phyloP scores from a whole-genome alignment of 1,139 yeast genomes.

The Spathaspora sp. region DNA sequence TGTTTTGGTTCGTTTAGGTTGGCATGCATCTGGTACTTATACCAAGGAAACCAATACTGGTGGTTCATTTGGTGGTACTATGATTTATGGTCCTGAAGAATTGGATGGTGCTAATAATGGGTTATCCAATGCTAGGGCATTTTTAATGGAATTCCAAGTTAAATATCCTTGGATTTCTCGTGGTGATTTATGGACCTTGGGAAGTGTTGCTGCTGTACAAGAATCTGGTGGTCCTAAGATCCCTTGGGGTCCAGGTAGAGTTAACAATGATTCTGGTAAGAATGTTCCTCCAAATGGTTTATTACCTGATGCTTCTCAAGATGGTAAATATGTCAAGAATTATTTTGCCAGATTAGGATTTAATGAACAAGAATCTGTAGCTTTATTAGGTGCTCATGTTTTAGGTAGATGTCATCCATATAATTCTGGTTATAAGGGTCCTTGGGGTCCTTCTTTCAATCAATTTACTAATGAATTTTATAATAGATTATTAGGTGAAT shows the following conservation, averaged over 20 bases:
- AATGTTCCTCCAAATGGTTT: conserved; percentile 66
- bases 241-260: conserved; percentile 84
- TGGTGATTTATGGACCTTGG: conserved; percentile 88
- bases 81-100: conserved; percentile 67
- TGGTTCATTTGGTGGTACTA: conserved; percentile 85
- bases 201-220: conserved; percentile 83
- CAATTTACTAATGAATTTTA: conserved; percentile 81
- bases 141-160: conserved; percentile 58
- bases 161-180: conserved; percentile 76
- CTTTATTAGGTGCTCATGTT: conserved; percentile 85
- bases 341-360: conserved; percentile 73
- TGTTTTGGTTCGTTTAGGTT: conserved; percentile 65
- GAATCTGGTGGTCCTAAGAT: conserved; percentile 86
- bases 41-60: conserved; percentile 59
- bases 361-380: conserved; percentile 80
- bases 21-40: conserved; percentile 77
- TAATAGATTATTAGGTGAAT: conserved; percentile 68
- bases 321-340: conserved; percentile 65
- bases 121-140: conserved; percentile 61
- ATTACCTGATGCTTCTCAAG: conserved; percentile 78
- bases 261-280: conserved; percentile 17
- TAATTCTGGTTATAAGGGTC: conserved; percentile 82
- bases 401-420: conserved; percentile 73
- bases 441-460: conserved; percentile 92
- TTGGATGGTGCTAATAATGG: conserved; percentile 77